These are phyloP conservation scores for Stagonosporopsis vannaccii DNA, from an alignment of 2,329 filamentous ascomycete species.

Conservation along the genomic window DNA sequence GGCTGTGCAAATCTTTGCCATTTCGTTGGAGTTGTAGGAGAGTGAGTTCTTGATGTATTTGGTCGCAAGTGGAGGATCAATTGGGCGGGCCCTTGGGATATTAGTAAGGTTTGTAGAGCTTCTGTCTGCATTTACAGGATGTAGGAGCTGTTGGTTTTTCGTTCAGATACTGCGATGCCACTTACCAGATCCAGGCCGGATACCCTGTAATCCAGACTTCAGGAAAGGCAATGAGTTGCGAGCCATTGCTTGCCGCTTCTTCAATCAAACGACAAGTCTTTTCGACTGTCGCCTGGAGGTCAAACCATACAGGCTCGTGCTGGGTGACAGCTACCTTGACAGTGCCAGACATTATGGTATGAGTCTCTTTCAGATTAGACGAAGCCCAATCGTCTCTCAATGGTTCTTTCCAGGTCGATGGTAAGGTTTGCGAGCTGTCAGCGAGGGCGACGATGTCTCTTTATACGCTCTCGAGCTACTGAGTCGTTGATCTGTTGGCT, in stretches of 20 bases:
- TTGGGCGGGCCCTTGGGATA: slow-evolving; percentile 47
- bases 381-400: too few species aligned
- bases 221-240: slow-evolving; percentile 61
- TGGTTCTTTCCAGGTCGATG: too few species aligned
- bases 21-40: slow-evolving; percentile 50
- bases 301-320: slow-evolving; percentile 67
- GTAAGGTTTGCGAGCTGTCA: background rate
- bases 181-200: slow-evolving; percentile 57
- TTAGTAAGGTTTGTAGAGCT: slow-evolving; percentile 1
- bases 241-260: slow-evolving; percentile 62
- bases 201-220: slow-evolving; percentile 58
- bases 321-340: slow-evolving; percentile 60
- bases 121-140: background rate
- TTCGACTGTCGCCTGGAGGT: slow-evolving; percentile 61
- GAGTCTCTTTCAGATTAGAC: background rate
- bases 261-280: slow-evolving; percentile 66
- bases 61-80: slow-evolving; percentile 51
- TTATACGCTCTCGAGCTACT: background rate
- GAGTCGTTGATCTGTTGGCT: background rate
- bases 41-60: slow-evolving; percentile 58
- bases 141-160: background rate
- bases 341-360: background rate
- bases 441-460: background rate
- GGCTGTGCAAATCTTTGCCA: slow-evolving; percentile 51
- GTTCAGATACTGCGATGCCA: background rate